phyloP scores from a whole-genome alignment of 2,329 filamentous ascomycete genomes.

The Helotiales sp. region DNA sequence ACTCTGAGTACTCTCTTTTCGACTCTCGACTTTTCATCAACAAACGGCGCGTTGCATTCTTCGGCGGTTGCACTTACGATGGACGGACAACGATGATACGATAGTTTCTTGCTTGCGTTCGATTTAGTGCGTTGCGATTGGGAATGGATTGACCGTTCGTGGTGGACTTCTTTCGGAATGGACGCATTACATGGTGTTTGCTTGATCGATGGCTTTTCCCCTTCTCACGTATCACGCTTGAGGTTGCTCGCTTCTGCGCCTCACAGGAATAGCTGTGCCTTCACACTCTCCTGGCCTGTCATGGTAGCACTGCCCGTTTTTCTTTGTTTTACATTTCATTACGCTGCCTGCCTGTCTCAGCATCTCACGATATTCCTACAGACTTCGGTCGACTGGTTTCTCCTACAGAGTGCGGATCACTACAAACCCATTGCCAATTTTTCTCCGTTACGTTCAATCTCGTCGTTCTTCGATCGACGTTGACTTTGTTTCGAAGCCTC shows the following conservation, averaged over 20 bases:
- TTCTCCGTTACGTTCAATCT: neutral
- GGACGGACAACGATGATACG: neutral
- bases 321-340: neutral
- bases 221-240: neutral
- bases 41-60: slow-evolving; percentile 1
- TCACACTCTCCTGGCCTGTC: neutral
- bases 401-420: neutral
- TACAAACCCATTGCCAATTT: neutral
- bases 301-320: neutral
- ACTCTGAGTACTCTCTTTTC: neutral
- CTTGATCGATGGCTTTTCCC: neutral
- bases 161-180: neutral
- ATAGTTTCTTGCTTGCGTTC: neutral
- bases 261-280: neutral
- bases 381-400: neutral
- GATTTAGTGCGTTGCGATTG: neutral
- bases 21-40: neutral
- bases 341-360: neutral
- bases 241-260: neutral
- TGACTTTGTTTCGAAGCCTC: neutral
- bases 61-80: neutral
- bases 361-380: neutral
- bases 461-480: slow-evolving; percentile 4
- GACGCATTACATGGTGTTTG: neutral
- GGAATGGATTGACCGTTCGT: neutral